phyloP scores from a whole-genome alignment of 2,329 filamentous ascomycete species.

The Laburnicola sp. region DNA sequence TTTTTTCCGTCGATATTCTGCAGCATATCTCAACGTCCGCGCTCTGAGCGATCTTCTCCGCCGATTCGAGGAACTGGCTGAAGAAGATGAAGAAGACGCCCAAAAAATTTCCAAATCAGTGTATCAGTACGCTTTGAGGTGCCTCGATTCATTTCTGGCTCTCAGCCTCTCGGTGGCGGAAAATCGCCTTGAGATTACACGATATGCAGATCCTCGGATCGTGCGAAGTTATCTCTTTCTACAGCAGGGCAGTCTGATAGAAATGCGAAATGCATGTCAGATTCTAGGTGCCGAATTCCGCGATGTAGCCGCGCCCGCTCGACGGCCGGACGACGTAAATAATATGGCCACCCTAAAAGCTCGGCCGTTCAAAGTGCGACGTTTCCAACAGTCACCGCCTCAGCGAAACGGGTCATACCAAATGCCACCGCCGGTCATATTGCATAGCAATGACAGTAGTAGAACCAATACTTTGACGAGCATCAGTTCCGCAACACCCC shows the following conservation, averaged over 20 bases:
- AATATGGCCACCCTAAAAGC: conserved; percentile 33
- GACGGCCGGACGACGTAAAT: conserved; percentile 27
- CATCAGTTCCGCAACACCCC: conserved; percentile 64
- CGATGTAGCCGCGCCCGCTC: conserved; percentile 24
- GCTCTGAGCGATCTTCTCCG: conserved; percentile 59
- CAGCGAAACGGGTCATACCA: conserved; percentile 39
- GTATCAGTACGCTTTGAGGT: conserved; percentile 40
- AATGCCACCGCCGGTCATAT: conserved; percentile 45
- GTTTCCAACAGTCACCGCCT: conserved; percentile 39
- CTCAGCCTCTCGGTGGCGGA: conserved; percentile 43
- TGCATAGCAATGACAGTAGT: conserved; percentile 53
- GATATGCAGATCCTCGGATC: conserved; percentile 59
- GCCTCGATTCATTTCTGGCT: conserved; percentile 42
- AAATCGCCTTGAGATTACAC: conserved; percentile 53
- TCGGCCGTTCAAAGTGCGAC: conserved; percentile 34
- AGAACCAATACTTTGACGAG: conserved; percentile 58
- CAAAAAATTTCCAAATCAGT: conserved; percentile 41
- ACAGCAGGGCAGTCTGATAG: conserved; percentile 61
- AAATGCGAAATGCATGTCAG: conserved; percentile 62
- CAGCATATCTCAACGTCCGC: conserved; percentile 59
- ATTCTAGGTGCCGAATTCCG: conserved; percentile 51
- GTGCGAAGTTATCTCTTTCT: conserved; percentile 62
- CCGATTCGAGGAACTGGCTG: conserved; percentile 52
- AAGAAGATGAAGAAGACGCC: conserved; percentile 55
- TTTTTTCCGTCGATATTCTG: conserved; percentile 60